Percentiles rank a stretch among this genome's conserved stretches.
Evolutionary conservation across 306 rosid species (phyloP).

Genomic region (Coriaria nepalensis): DNA sequence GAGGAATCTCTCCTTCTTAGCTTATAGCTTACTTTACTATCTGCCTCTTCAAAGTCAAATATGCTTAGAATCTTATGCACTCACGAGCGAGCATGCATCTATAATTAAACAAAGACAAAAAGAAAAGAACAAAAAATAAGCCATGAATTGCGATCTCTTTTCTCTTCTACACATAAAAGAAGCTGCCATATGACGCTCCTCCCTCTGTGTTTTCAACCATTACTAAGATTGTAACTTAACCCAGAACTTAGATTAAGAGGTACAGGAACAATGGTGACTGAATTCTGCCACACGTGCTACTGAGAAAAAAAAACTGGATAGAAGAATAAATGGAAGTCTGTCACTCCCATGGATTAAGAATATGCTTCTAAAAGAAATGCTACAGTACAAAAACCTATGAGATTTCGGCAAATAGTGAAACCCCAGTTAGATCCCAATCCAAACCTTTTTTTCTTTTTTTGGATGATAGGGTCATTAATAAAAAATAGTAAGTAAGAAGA

Average conservation of each 20-base stretch:
- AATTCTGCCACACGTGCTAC: not conserved
- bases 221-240: no score
- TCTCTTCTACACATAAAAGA: not conserved
- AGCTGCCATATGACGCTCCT: not conserved
- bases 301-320: not conserved
- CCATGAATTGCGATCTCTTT: constrained; percentile 39
- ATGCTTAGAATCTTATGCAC: constrained; percentile 1
- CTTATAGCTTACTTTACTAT: not conserved
- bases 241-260: no score
- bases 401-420: constrained; percentile 62
- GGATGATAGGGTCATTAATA: constrained; percentile 56
- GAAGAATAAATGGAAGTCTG: not conserved
- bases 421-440: constrained; percentile 61
- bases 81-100: constrained; percentile 8
- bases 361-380: constrained; percentile 17
- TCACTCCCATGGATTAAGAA: constrained; percentile 19
- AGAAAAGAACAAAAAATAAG: constrained; percentile 21
- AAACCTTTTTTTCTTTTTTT: constrained; percentile 33
- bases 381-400: constrained; percentile 32
- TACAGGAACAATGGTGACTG: not conserved
- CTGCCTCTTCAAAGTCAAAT: constrained; percentile 12
- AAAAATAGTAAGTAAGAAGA: constrained; percentile 24
- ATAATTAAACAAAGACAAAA: constrained; percentile 10
- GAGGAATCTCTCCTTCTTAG: constrained; percentile 37
- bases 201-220: no score